These are phyloP conservation scores for Wickerhamomyces rabaulensis DNA, from an alignment of 805 yeast species.

Conservation along the genomic window DNA sequence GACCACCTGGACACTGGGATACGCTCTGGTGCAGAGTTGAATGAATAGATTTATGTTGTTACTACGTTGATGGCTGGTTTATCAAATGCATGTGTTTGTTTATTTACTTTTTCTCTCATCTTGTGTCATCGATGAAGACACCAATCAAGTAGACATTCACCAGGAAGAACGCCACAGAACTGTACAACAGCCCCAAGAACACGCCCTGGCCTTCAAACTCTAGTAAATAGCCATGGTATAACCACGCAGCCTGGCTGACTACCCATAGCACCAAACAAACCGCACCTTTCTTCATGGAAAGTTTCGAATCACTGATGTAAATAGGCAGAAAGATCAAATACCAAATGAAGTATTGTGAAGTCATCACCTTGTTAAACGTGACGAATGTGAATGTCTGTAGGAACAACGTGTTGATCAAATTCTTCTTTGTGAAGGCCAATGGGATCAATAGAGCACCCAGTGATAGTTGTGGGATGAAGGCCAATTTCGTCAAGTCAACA, in stretches of 20 bases:
- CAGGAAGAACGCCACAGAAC: slow-evolving; percentile 54
- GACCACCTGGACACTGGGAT: slow-evolving; percentile 22
- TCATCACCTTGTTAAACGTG: slow-evolving; percentile 74
- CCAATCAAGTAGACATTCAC: slow-evolving; percentile 59
- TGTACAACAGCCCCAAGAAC: slow-evolving; percentile 52
- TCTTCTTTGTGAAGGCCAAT: slow-evolving; percentile 34
- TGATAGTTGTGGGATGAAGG: slow-evolving; percentile 79
- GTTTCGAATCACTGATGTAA: slow-evolving; percentile 44
- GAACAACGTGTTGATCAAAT: slow-evolving; percentile 52
- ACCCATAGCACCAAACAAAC: slow-evolving; percentile 56
- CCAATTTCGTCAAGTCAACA: slow-evolving; percentile 44
- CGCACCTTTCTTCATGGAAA: slow-evolving; percentile 34
- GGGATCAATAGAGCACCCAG: slow-evolving; percentile 55
- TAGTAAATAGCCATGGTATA: slow-evolving; percentile 66
- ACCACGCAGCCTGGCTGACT: slow-evolving; percentile 69
- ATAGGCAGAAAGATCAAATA: slow-evolving; percentile 81
- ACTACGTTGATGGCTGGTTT: not conserved
- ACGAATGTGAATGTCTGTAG: slow-evolving; percentile 78
- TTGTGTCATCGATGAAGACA: slow-evolving; percentile 43
- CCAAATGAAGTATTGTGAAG: slow-evolving; percentile 97
- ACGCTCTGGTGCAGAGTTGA: slow-evolving; percentile 19
- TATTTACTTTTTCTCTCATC: not conserved
- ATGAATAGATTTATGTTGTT: not conserved
- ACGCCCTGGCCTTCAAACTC: slow-evolving; percentile 74
- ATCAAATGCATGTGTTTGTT: not conserved